Base-by-base conservation (phyloP, 495 filamentous ascomycete genomes). In the Amniculicola lignicola region DNA sequence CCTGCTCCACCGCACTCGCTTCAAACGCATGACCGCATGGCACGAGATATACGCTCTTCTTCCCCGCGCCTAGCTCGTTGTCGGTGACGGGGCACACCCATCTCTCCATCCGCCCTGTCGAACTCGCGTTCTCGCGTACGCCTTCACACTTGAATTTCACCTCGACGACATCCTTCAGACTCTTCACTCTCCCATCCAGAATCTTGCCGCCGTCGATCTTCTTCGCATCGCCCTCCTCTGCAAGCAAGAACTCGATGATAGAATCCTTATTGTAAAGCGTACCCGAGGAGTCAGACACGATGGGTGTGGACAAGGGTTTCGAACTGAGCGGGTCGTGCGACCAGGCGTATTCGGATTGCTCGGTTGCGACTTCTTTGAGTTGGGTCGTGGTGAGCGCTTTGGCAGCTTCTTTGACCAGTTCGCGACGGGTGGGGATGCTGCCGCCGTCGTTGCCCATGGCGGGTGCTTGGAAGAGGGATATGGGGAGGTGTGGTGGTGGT, bases 21-120 rank as follows among this genome's bases (percentile, higher is more conserved):
- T 87, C 82, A 69, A 97, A 97, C 1, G 88, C 94, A 78, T 97
- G 94, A 1, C 93, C 93, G 64, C 93, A 98, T 0, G 93, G 93
- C 14, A 96, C 89, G 4, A 98, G 65, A 69, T 97, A 98, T 15
- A 95, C 89, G 9, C 88, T 75, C 72, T 83, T 90, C 14, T 86
- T 83, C 10, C 77, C 79, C 0, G 90, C 80, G 1, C 94, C 94
- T 41, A 98, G 71, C 67, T 85, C 81, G 70, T 95, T 95, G 37
- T 83, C 79, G n/a, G 88, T 90, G 21, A 97, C 78, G 1, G 92
- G 91, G 66, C 93, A 98, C 16, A 89, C 79, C 79, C 86, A 91
- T 25, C 75, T 72, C 63, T 80, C 75, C n/a, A 33, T 37, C 44
- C 61, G 43, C 10, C 16, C 59, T 22, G 33, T 38, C 11, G 19